Evolutionary conservation across 2,329 filamentous ascomycete genomes (phyloP).

Genomic region (Colletotrichum limetticola): DNA sequence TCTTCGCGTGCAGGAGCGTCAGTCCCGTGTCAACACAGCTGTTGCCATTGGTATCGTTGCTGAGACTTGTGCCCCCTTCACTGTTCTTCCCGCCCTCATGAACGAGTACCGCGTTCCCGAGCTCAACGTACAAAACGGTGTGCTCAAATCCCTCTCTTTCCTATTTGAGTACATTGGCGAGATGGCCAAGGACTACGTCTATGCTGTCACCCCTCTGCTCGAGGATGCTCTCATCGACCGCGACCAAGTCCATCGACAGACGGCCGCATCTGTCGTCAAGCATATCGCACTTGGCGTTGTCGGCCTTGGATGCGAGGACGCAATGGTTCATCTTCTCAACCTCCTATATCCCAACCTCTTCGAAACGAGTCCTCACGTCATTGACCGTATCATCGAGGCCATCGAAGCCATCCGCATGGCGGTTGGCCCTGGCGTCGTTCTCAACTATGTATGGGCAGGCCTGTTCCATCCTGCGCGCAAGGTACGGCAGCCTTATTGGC

Average conservation of each 20-base stretch:
- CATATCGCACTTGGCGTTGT: conserved; percentile 98
- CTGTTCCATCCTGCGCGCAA: conserved; percentile 97
- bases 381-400: conserved; percentile 96
- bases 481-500: conserved; percentile 94
- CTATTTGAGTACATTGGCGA: conserved; percentile 99
- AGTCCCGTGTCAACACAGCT: conserved; percentile 97
- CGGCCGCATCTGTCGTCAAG: conserved; percentile 95
- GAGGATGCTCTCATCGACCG: conserved; percentile 98
- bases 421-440: conserved; percentile 88
- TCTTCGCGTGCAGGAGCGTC: conserved; percentile 94
- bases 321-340: conserved; percentile 97
- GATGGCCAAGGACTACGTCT: conserved; percentile 99
- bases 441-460: conserved; percentile 99
- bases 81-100: conserved; percentile 97
- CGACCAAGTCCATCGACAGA: conserved; percentile 97
- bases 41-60: conserved; percentile 99
- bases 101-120: conserved; percentile 99
- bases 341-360: conserved; percentile 96
- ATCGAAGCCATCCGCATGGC: conserved; percentile 96
- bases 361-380: conserved; percentile 97
- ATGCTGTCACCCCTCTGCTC: conserved; percentile 93
- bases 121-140: conserved; percentile 98
- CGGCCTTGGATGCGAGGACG: conserved; percentile 95
- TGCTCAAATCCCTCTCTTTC: conserved; percentile 96
- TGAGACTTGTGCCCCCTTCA: conserved; percentile 98